These are phyloP conservation scores for Ganoderma lingzhi DNA, from an alignment of 1,284 basidiomycete species.

Conservation along the genomic window DNA sequence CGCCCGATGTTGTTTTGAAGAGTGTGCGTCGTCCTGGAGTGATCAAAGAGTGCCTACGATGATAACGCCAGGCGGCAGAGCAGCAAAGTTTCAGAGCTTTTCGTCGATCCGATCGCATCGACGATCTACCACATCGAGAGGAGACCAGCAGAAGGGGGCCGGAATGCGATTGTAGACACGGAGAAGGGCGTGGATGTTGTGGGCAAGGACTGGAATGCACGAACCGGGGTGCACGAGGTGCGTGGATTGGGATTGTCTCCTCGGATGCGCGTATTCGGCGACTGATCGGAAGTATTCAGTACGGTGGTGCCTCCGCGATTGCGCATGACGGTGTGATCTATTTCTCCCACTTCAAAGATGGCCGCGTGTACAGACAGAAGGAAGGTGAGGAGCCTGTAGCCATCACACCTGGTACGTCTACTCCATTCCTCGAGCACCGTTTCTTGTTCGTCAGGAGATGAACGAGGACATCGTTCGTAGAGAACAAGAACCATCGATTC, in stretches of 20 bases:
- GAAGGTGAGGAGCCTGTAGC: slow-evolving; percentile 51
- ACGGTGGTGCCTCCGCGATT: slow-evolving; percentile 58
- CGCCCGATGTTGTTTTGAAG: slow-evolving; percentile 51
- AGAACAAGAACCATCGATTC: slow-evolving; percentile 62
- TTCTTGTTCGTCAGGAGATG: neutral
- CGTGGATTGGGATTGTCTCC: neutral
- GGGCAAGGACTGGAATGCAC: slow-evolving; percentile 60
- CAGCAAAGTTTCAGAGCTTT: slow-evolving; percentile 53
- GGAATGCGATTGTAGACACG: slow-evolving; percentile 64
- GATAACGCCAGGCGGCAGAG: slow-evolving; percentile 43
- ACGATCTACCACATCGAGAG: slow-evolving; percentile 68
- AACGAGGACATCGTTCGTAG: slow-evolving; percentile 36
- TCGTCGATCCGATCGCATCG: slow-evolving; percentile 58
- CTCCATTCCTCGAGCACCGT: slow-evolving; percentile 1
- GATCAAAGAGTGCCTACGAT: neutral
- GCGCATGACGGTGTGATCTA: slow-evolving; percentile 57
- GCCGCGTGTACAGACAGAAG: slow-evolving; percentile 55
- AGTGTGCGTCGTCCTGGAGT: slow-evolving; percentile 46
- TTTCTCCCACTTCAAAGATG: slow-evolving; percentile 64
- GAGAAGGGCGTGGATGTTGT: slow-evolving; percentile 56
- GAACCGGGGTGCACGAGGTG: slow-evolving; percentile 67
- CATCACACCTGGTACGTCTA: slow-evolving; percentile 65
- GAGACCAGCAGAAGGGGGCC: slow-evolving; percentile 67
- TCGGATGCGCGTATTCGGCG: neutral
- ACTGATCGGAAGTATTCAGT: slow-evolving; percentile 28